Base-by-base conservation (phyloP, 345 rosid genomes). In the Citrus sp. region DNA sequence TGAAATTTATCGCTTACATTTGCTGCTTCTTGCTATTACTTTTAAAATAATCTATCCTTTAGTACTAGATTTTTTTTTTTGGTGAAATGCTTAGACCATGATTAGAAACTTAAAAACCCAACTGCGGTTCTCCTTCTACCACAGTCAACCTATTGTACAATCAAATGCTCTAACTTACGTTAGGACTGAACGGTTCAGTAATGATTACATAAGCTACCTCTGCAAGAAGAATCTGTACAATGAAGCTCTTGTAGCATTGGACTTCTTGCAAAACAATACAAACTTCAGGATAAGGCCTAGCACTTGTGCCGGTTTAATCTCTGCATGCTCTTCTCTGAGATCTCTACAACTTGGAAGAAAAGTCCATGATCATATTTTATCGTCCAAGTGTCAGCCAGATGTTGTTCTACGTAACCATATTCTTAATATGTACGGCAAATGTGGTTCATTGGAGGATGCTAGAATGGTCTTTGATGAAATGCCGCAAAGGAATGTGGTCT, bases 381-480 rank as follows among this genome's bases (percentile, higher is more conserved):
- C 3, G 3, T 28, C 30, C 30, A 28, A 28, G 30, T 2, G 30
- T 2, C 30, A 28, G 3, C 30, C 30, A 28, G 30, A 28, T 0
- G 30, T 28, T 28, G 30, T 28, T 28, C 30, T 28, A 28, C 30
- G 2, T 2, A 28, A 28, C 83, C 82, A 85, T 83, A 70, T 94
- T 72, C 72, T 92, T 1, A 88, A 88, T 61, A 88, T 93, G 97
- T 91, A 90, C 21, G 92, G 94, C 7, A 91, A 94, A 83, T 91
- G 96, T 73, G 92, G 96, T 71, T 86, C 88, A n/a, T 79, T 86
- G 78, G 82, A 64, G 78, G 91, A 90, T 80, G 95, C 97, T 8
- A 81, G 88, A 83, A 80, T 81, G 79, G 82, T 90, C 78, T 96
- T 96, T 34, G 88, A 94, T 77, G 83, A 78, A 76, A 96, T 96